Base-by-base conservation (phyloP, 345 rosid species). In the Acer yangbiense region DNA sequence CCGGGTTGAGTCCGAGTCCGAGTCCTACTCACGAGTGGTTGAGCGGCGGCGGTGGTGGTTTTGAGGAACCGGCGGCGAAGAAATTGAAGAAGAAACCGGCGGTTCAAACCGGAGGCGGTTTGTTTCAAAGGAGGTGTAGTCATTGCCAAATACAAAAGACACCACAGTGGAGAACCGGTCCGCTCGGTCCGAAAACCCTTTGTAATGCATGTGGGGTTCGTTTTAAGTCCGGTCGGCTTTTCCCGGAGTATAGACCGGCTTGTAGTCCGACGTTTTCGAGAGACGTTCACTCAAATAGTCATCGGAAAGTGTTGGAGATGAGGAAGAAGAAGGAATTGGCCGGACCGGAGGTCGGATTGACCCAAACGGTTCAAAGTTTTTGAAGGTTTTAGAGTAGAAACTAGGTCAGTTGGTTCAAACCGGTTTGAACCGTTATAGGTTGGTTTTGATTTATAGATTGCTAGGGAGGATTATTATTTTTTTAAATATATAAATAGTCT, bases 111-210 rank as follows among this genome's bases (percentile, higher is more conserved):
- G 82, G 81, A 23, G 82, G 39, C 39, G 6, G 70, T 6, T 13
- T 58, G 39, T 74, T 82, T 57, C 89, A 81, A 63, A 71, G 92
- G 27, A 71, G 87, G 67, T 89, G 92, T 27, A 87, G 86, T 50
- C 92, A 89, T 62, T 89, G 92, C 66, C 86, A 81, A 64, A 88
- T 83, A 9, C 89, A 87, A 61, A 87, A 89, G 83, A 87, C 92
- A 46, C 92, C 92, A 0, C 92, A 89, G 75, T 89, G 92, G 92
- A 79, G 92, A 83, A 77, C 88, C 82, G 92, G 92, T 32, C 92
- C 92, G 0, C 84, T 75, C 0, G 92, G 92, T 13, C 74, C 92
- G 14, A 89, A 89, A 68, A 89, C 92, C 3, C 83, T 89, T 1
- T 89, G 92, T 48, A 89, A 89, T 41, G 92, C 92, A 11, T 89